These are phyloP conservation scores for Aspergillus ustus DNA, from an alignment of 2,329 filamentous ascomycete species.

Conservation along the genomic window DNA sequence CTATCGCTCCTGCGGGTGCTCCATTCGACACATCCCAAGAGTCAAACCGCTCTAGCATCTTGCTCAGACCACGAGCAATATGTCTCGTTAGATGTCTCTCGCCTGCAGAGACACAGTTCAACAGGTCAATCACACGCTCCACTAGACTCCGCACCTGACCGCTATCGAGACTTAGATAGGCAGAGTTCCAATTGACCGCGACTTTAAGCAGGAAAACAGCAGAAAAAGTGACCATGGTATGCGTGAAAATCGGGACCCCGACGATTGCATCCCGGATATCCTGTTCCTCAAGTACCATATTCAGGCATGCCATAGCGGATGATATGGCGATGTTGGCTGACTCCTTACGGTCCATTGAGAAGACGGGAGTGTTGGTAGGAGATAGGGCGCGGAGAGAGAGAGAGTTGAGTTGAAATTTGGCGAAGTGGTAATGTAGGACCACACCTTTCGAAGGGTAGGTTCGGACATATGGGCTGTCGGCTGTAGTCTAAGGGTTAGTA, in stretches of 20 bases:
- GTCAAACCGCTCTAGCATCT: constrained; percentile 49
- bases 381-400: constrained; percentile 48
- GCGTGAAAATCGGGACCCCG: constrained; percentile 53
- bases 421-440: constrained; percentile 58
- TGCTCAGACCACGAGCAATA: constrained; percentile 47
- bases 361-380: constrained; percentile 47
- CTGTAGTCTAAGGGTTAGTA: constrained; percentile 22
- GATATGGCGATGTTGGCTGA: constrained; percentile 53
- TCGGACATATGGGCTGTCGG: constrained; percentile 52
- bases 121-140: constrained; percentile 45
- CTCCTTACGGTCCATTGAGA: constrained; percentile 51
- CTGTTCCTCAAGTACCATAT: constrained; percentile 53
- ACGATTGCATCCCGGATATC: constrained; percentile 55
- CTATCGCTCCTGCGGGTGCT: constrained; percentile 14
- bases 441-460: constrained; percentile 57
- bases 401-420: constrained; percentile 58
- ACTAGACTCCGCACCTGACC: constrained; percentile 44
- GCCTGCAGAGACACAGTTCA: constrained; percentile 47
- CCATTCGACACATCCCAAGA: constrained; percentile 39
- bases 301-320: constrained; percentile 53
- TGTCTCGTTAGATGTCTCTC: constrained; percentile 48
- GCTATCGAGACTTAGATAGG: constrained; percentile 46
- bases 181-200: constrained; percentile 49
- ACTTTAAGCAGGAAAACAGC: constrained; percentile 52
- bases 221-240: constrained; percentile 53